Evolutionary conservation across 441 rosid genomes (phyloP).

Genomic region (Kokia cookei): DNA sequence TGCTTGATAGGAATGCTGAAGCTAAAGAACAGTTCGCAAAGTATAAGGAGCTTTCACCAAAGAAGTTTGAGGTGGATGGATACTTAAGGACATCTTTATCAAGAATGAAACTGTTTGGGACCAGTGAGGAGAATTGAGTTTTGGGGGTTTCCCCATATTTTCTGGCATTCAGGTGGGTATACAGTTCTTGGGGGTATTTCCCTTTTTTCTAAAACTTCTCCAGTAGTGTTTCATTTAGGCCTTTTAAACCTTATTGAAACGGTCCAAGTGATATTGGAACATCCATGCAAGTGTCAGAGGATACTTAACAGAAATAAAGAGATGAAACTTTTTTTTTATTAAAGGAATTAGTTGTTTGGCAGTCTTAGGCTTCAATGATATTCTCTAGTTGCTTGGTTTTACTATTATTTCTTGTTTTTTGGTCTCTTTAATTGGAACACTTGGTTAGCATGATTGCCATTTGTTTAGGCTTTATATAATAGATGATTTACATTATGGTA

Average conservation of each 20-base stretch:
- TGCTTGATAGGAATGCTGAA: slow-evolving; percentile 70
- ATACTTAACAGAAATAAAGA: slow-evolving; percentile 1
- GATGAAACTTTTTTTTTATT: not conserved
- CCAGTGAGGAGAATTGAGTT: slow-evolving; percentile 33
- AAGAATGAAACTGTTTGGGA: slow-evolving; percentile 66
- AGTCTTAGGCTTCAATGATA: not conserved
- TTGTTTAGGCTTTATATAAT: not conserved
- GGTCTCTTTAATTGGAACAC: not conserved
- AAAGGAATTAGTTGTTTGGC: not conserved
- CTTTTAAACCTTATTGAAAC: not conserved
- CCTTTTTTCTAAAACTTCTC: not conserved
- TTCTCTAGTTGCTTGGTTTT: not conserved
- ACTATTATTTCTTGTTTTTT: not conserved
- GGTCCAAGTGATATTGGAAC: not conserved
- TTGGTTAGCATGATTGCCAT: not conserved
- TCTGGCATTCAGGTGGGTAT: slow-evolving; percentile 12
- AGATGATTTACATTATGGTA: not conserved
- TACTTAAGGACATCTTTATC: slow-evolving; percentile 68
- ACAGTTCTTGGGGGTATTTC: not conserved
- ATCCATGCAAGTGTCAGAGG: not conserved
- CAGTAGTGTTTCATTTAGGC: not conserved
- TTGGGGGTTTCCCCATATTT: not conserved
- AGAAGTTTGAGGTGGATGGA: slow-evolving; percentile 75
- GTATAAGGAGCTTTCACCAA: slow-evolving; percentile 69
- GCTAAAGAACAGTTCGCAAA: slow-evolving; percentile 77